Percentiles rank a stretch among this genome's conserved stretches.
Evolutionary conservation across 1,284 basidiomycete species (phyloP).

Genomic region (Malassezia yamatoensis): DNA sequence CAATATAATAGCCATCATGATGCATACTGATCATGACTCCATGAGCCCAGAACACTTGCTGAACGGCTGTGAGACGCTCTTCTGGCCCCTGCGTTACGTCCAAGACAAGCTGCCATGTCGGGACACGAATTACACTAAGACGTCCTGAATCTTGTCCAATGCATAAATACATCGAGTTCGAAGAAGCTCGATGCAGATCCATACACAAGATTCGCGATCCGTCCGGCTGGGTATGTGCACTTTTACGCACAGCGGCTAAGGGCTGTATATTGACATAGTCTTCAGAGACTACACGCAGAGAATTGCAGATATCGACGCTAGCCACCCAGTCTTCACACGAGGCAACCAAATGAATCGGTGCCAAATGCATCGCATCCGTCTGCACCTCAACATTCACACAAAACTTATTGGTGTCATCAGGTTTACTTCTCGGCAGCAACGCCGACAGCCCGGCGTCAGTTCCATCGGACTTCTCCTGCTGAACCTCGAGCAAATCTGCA

Average conservation of each 20-base stretch:
- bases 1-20: slow-evolving; percentile 7
- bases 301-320: slow-evolving; percentile 62
- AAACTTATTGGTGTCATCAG: slow-evolving; percentile 47
- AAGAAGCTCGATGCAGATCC: slow-evolving; percentile 17
- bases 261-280: neutral
- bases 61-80: neutral
- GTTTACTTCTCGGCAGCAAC: neutral
- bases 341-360: slow-evolving; percentile 57
- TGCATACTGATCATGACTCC: slow-evolving; percentile 2
- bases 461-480: slow-evolving; percentile 32
- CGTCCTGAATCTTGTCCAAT: slow-evolving; percentile 60
- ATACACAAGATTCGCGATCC: neutral
- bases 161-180: slow-evolving; percentile 52
- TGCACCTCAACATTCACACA: slow-evolving; percentile 57
- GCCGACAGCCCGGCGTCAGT: slow-evolving; percentile 5
- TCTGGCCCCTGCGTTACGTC: neutral
- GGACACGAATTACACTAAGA: slow-evolving; percentile 48
- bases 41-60: slow-evolving; percentile 1
- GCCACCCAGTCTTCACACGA: slow-evolving; percentile 46
- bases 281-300: slow-evolving; percentile 20
- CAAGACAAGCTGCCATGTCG: neutral
- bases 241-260: slow-evolving; percentile 6
- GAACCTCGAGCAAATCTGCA: slow-evolving; percentile 76
- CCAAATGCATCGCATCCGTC: slow-evolving; percentile 63
- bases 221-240: neutral